Evolutionary conservation across 2,329 filamentous ascomycete species (phyloP).

Genomic region (Aspergillus felis): DNA sequence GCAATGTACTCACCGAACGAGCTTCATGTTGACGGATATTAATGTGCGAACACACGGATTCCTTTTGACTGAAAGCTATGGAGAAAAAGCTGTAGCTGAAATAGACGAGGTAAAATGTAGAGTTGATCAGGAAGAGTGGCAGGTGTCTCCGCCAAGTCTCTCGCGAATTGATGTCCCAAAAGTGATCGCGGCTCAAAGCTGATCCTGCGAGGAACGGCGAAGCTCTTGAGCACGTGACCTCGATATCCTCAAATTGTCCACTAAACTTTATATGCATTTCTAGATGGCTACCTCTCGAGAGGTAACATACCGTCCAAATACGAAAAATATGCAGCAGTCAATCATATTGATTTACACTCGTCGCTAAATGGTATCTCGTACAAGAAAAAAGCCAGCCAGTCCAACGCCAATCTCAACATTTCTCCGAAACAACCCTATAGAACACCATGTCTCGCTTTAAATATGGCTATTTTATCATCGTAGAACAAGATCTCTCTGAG

Average conservation of each 20-base stretch:
- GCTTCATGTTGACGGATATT: slow-evolving; percentile 69
- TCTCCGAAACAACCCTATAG: slow-evolving; percentile 25
- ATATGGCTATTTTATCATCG: slow-evolving; percentile 77
- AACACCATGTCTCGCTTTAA: slow-evolving; percentile 66
- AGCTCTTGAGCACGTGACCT: slow-evolving; percentile 13
- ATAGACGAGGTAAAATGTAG: not conserved
- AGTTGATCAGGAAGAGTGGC: not conserved
- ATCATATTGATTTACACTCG: not conserved
- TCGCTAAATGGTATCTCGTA: slow-evolving; percentile 16
- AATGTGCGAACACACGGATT: not conserved
- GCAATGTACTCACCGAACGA: slow-evolving; percentile 71
- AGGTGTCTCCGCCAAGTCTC: not conserved
- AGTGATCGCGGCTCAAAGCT: slow-evolving; percentile 9
- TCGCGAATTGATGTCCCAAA: slow-evolving; percentile 3
- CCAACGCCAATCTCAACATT: not conserved
- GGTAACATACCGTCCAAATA: no score
- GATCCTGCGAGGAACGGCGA: slow-evolving; percentile 11
- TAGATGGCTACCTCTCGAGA: not conserved
- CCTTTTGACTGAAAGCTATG: not conserved
- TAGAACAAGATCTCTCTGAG: slow-evolving; percentile 79
- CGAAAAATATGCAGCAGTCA: no score
- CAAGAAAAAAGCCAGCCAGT: not conserved
- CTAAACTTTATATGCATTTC: not conserved
- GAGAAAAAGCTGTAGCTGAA: not conserved
- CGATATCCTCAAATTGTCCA: not conserved